Percentiles rank a stretch among this genome's conserved stretches.
phyloP scores from a whole-genome alignment of 176 grass and related monocot genomes.

The Avena eriantha region DNA sequence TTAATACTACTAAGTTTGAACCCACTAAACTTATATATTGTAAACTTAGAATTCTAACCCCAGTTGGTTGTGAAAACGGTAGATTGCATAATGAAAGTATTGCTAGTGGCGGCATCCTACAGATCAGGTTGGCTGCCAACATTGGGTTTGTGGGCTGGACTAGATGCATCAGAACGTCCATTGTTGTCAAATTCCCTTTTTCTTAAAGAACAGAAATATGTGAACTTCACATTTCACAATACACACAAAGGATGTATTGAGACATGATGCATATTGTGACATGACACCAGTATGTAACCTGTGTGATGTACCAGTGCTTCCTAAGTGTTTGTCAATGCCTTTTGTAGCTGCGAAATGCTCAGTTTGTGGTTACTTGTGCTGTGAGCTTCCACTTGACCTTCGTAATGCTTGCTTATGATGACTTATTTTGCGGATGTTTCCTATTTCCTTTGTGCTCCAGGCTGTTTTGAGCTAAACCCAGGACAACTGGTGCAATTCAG shows the following conservation, averaged over 20 bases:
- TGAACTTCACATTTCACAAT: neutral
- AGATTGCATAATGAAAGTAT: neutral
- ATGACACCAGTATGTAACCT: neutral
- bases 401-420: conserved; percentile 20
- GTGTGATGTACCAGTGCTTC: conserved; percentile 21
- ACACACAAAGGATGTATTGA: neutral
- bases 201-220: neutral
- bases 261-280: neutral
- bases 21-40: neutral
- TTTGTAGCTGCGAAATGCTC: conserved; percentile 35
- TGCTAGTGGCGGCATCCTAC: neutral
- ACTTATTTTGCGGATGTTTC: conserved; percentile 28
- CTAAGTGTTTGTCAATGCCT: conserved; percentile 13
- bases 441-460: conserved; percentile 25
- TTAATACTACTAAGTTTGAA: neutral
- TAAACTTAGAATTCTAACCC: neutral
- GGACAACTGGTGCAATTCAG: conserved; percentile 28
- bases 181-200: neutral
- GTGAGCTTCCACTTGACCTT: conserved; percentile 4
- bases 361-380: conserved; percentile 26
- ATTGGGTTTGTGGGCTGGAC: neutral
- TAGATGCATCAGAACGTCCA: neutral
- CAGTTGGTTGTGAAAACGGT: neutral
- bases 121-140: neutral
- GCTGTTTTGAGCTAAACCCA: conserved; percentile 32